Conservation (phyloP, 1,139 yeast species). For the Ogataea hybrid region DNA sequence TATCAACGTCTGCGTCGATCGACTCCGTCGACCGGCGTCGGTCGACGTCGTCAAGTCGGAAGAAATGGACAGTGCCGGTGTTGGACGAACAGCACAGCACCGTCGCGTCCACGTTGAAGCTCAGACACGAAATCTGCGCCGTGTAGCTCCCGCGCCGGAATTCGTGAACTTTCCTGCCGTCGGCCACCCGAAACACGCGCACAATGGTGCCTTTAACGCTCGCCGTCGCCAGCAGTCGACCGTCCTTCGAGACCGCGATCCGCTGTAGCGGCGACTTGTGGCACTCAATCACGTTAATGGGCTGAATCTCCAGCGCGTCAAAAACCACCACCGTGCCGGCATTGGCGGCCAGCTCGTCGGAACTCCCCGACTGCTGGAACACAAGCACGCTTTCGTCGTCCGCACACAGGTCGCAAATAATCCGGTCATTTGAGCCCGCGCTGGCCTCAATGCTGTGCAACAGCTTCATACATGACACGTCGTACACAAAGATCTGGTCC, state of each 20-base stretch:
- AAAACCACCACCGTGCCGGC: slow-evolving; percentile 43
- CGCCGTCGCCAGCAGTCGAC: slow-evolving; percentile 60
- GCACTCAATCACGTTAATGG: slow-evolving; percentile 57
- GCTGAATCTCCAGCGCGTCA: slow-evolving; percentile 56
- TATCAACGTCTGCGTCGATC: slow-evolving; percentile 1
- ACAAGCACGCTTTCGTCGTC: slow-evolving; percentile 50
- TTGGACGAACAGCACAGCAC: slow-evolving; percentile 67
- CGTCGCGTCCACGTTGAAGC: slow-evolving; percentile 49
- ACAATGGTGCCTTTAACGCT: slow-evolving; percentile 72
- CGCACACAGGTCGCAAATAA: slow-evolving; percentile 32
- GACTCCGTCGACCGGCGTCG: neutral
- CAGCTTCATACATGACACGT: slow-evolving; percentile 81
- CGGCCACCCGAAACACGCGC: slow-evolving; percentile 45
- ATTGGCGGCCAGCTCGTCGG: slow-evolving; percentile 20
- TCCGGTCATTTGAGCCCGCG: slow-evolving; percentile 41
- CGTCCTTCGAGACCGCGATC: slow-evolving; percentile 49
- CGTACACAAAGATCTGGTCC: slow-evolving; percentile 87
- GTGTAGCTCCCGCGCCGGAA: slow-evolving; percentile 70
- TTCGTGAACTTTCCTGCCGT: slow-evolving; percentile 42
- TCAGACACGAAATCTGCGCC: slow-evolving; percentile 52
- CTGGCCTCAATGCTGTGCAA: slow-evolving; percentile 86
- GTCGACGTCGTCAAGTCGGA: slow-evolving; percentile 37
- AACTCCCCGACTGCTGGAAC: slow-evolving; percentile 36
- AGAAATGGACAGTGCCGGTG: slow-evolving; percentile 68
- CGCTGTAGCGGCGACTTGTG: slow-evolving; percentile 53